Percentiles rank a stretch among this genome's conserved stretches.
These are phyloP conservation scores for Leptographium lundbergii DNA, from an alignment of 2,329 filamentous ascomycete genomes.

Conservation along the genomic window DNA sequence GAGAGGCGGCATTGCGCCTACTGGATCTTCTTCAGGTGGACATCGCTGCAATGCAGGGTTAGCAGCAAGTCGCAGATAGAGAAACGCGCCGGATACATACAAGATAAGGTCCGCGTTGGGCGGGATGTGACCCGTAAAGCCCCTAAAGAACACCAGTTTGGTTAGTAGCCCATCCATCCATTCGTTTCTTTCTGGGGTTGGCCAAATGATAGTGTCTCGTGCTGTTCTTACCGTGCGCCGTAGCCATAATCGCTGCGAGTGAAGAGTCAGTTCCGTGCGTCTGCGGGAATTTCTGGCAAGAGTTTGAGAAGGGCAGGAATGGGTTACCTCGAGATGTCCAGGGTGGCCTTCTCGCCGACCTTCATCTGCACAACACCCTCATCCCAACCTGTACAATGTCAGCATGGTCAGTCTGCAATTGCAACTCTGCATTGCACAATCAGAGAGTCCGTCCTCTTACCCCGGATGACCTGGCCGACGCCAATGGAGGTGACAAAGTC, in stretches of 20 bases:
- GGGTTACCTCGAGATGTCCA: constrained; percentile 66
- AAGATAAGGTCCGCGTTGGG: constrained; percentile 66
- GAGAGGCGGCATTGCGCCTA: constrained; percentile 6
- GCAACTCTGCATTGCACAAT: neutral
- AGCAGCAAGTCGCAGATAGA: constrained; percentile 5
- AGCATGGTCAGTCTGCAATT: neutral
- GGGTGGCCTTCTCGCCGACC: constrained; percentile 75
- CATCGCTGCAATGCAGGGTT: constrained; percentile 17
- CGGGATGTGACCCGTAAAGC: constrained; percentile 69
- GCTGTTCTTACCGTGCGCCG: constrained; percentile 39
- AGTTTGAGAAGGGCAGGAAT: neutral
- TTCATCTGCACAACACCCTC: constrained; percentile 79
- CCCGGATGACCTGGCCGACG: constrained; percentile 72
- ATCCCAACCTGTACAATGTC: constrained; percentile 53
- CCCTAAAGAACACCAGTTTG: constrained; percentile 32
- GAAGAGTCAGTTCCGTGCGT: neutral
- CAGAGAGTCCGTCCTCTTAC: constrained; percentile 29
- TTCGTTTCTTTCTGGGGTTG: neutral
- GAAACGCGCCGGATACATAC: constrained; percentile 40
- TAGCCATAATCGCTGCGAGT: constrained; percentile 48
- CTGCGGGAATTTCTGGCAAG: neutral
- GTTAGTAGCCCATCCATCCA: constrained; percentile 12
- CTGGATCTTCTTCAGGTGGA: constrained; percentile 20
- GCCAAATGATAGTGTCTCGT: neutral
- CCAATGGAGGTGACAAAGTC: constrained; percentile 73